phyloP scores from a whole-genome alignment of 1,139 yeast genomes.

The Pichia sp. region DNA sequence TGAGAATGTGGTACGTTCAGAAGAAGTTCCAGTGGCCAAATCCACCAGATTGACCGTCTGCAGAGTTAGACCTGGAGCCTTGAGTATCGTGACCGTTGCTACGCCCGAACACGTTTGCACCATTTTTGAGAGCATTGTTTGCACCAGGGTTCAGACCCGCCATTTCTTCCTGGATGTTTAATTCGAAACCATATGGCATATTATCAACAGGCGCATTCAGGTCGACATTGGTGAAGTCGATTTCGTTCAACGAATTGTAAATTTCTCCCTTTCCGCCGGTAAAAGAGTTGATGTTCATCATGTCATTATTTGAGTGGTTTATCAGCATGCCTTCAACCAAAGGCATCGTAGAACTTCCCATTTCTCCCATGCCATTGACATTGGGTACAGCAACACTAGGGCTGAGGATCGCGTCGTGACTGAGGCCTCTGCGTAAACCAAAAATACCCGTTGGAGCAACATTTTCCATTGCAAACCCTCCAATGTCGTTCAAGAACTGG shows the following conservation, averaged over 20 bases:
- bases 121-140: not conserved
- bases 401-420: not conserved
- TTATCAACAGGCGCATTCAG: constrained; percentile 26
- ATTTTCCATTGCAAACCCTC: constrained; percentile 27
- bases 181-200: constrained; percentile 14
- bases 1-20: not conserved
- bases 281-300: constrained; percentile 9
- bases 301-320: constrained; percentile 6
- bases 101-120: not conserved
- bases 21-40: not conserved
- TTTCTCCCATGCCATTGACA: not conserved
- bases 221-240: constrained; percentile 49
- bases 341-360: not conserved
- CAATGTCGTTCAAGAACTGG: constrained; percentile 31
- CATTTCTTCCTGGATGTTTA: constrained; percentile 8
- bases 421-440: constrained; percentile 11
- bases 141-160: not conserved
- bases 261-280: constrained; percentile 29
- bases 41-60: not conserved
- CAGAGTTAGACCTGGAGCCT: not conserved
- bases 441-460: constrained; percentile 7
- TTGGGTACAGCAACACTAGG: not conserved
- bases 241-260: constrained; percentile 73
- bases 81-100: not conserved
- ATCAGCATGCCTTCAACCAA: not conserved